A percentile compares a stretch with the other conserved stretches of the same genome.
Evolutionary conservation across 2,329 filamentous ascomycete genomes (phyloP).

Genomic region (Diaporthe helianthi): DNA sequence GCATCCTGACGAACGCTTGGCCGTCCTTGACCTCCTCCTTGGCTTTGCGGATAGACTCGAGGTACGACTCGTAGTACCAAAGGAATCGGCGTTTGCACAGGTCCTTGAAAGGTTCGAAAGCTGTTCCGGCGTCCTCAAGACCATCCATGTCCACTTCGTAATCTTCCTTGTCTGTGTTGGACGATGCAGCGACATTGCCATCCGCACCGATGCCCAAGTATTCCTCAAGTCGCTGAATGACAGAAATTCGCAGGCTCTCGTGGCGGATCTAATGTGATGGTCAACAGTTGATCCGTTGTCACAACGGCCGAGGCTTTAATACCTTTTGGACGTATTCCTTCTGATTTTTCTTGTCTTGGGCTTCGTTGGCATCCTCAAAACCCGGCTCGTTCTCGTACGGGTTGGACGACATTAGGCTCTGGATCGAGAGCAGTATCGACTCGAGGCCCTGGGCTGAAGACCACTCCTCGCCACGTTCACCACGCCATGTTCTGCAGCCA

Average conservation of each 20-base stretch:
- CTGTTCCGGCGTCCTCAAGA: slow-evolving; percentile 56
- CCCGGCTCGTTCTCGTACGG: slow-evolving; percentile 97
- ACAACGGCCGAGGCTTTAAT: neutral
- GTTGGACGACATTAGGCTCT: slow-evolving; percentile 92
- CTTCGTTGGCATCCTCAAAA: slow-evolving; percentile 77
- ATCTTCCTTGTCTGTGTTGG: slow-evolving; percentile 45
- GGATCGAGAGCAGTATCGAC: slow-evolving; percentile 92
- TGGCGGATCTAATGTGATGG: slow-evolving; percentile 74
- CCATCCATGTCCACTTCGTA: slow-evolving; percentile 59
- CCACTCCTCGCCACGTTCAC: slow-evolving; percentile 92
- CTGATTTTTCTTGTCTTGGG: slow-evolving; percentile 75
- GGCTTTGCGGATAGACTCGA: slow-evolving; percentile 72
- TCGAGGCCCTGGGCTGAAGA: slow-evolving; percentile 94
- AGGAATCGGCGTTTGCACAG: slow-evolving; percentile 90
- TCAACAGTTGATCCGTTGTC: neutral
- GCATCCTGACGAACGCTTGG: slow-evolving; percentile 77
- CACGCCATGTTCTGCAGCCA: slow-evolving; percentile 82
- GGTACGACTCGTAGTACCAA: slow-evolving; percentile 94
- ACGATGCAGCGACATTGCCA: slow-evolving; percentile 48
- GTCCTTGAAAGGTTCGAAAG: slow-evolving; percentile 88
- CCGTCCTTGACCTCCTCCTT: slow-evolving; percentile 68
- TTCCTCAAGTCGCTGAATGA: slow-evolving; percentile 84
- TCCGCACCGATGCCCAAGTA: slow-evolving; percentile 71
- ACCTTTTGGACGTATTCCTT: slow-evolving; percentile 82
- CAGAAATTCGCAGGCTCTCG: slow-evolving; percentile 84